Base-by-base conservation (phyloP, 2,329 filamentous ascomycete species). In the Coleophoma cylindrospora region DNA sequence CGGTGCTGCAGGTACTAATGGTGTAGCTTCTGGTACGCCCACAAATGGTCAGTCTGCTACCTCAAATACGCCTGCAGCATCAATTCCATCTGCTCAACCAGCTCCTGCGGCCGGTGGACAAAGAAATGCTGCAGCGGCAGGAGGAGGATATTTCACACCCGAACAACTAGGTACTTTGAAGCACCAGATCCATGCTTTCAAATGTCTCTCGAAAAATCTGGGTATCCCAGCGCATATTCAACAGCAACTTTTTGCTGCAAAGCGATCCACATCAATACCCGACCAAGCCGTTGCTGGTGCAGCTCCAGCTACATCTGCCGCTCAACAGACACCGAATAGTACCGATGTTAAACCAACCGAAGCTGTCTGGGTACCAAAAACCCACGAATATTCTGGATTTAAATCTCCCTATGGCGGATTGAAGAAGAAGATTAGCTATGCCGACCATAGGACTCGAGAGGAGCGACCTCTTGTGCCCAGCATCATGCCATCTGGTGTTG, bases 111-210 rank as follows among this genome's bases (percentile, higher is more conserved):
- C 59, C 55, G 57, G 63, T 55, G 53, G 59, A 4, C 58, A 58
- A 47, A 59, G 57, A 43, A 14, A 17, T 7, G 55, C 61, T 41
- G 47, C 63, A 34, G 47, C 58, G 34, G 54, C 51, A 32, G 60
- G 69, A n/a, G 69, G 68, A 19, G 77, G 77, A 46, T 83, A 83
- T 54, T 91, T 96, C 65, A 85, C 84, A 12, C 79, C 80, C 21
- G 87, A 94, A 50, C 94, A 99, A 66, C 73, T 96, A 43, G 76
- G 79, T 21, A 81, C 89, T 40, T 73, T 99, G 10, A 80, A 89
- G 53, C 85, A 88, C 57, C 94, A 99, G 66, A 96, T 97, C 46
- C 79, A 86, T 60, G 91, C 92, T 0, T 97, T 96, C 71, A 95
- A 95, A 69, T 79, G 91, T 57, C 76, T 99, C 4, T 86, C 89